These are phyloP conservation scores for Macadamia tetraphylla DNA, from an alignment of 164 flowering plant genomes.

Conservation along the genomic window DNA sequence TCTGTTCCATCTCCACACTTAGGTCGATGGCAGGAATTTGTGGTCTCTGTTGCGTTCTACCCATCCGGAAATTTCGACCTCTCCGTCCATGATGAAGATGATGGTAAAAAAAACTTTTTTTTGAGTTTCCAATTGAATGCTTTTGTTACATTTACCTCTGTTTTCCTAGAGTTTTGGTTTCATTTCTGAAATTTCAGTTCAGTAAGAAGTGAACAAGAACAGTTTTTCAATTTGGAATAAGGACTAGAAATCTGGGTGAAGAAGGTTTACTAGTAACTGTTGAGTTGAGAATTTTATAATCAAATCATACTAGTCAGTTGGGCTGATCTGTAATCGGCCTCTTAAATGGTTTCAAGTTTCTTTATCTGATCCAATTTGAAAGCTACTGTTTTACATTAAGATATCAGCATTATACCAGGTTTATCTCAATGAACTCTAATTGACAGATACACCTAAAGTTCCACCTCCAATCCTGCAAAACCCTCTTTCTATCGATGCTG, in stretches of 20 bases:
- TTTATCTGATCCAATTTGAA: no score
- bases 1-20: slow-evolving; percentile 11
- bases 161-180: background rate
- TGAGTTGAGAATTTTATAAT: no score
- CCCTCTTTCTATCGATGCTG: slow-evolving; percentile 41
- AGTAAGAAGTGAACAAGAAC: no score
- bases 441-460: slow-evolving; percentile 38
- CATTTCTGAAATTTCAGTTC: background rate
- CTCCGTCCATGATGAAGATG: slow-evolving; percentile 50
- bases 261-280: no score
- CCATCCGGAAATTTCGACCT: slow-evolving; percentile 77
- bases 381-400: background rate
- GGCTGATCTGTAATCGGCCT: no score
- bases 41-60: slow-evolving; percentile 66
- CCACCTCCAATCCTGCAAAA: slow-evolving; percentile 57
- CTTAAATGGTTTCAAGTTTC: no score
- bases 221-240: no score
- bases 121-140: background rate
- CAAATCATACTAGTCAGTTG: no score
- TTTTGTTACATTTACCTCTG: no score
- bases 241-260: no score
- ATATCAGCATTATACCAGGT: background rate
- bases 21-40: slow-evolving; percentile 16
- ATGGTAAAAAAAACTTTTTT: slow-evolving; percentile 19
- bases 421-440: background rate